Percentiles rank a stretch among this genome's conserved stretches.
These are phyloP conservation scores for Microsporum audouinii DNA, from an alignment of 2,329 filamentous ascomycete genomes.

Conservation along the genomic window DNA sequence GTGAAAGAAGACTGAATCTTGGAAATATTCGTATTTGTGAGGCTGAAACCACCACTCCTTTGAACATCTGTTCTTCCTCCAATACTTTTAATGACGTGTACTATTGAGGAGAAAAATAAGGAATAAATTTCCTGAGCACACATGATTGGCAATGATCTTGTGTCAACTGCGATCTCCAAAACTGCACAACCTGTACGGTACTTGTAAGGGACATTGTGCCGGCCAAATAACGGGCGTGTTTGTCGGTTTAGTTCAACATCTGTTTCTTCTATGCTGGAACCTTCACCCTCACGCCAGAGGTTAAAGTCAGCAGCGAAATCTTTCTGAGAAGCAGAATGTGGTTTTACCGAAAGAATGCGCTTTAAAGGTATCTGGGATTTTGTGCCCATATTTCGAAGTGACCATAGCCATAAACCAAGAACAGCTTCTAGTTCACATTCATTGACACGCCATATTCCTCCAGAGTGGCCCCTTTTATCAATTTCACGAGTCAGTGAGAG, in stretches of 20 bases:
- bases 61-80: slow-evolving; percentile 10
- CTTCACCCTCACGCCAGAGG: background rate
- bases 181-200: background rate
- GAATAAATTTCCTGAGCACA: slow-evolving; percentile 26
- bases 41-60: background rate
- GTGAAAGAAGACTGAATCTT: slow-evolving; percentile 24
- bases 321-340: background rate
- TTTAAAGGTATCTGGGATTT: slow-evolving; percentile 4
- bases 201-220: background rate
- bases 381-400: slow-evolving; percentile 11
- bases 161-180: slow-evolving; percentile 17
- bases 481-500: slow-evolving; percentile 5
- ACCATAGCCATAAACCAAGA: slow-evolving; percentile 26
- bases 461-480: background rate
- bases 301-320: background rate
- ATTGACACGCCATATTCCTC: slow-evolving; percentile 18
- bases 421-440: slow-evolving; percentile 23
- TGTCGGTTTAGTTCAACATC: background rate
- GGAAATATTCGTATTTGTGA: background rate
- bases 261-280: background rate
- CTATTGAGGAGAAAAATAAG: slow-evolving; percentile 10
- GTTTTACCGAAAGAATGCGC: background rate
- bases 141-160: slow-evolving; percentile 20
- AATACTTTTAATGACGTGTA: slow-evolving; percentile 19
- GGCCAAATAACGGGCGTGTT: background rate